phyloP scores from a whole-genome alignment of 148 eudicot genomes.

The Vaccinium vitisidaea region DNA sequence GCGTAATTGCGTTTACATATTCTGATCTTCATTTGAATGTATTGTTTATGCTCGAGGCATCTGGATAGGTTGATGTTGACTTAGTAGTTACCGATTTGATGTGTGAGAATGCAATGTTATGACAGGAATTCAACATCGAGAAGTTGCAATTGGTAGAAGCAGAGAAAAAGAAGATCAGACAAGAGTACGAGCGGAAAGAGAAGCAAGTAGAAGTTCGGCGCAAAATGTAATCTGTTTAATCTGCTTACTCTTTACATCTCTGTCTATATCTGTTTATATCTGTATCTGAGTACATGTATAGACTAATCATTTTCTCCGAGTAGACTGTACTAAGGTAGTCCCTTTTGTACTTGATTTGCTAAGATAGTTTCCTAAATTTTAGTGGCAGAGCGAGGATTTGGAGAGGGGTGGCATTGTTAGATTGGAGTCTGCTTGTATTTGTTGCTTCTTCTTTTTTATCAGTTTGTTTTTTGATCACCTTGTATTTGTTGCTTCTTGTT shows the following conservation, averaged over 20 bases:
- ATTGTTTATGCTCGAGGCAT: neutral
- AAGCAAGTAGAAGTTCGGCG: constrained; percentile 73
- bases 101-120: neutral
- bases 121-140: constrained; percentile 84
- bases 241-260: neutral
- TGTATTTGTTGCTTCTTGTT: no score
- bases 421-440: no score
- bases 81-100: neutral
- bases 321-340: neutral
- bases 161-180: constrained; percentile 90
- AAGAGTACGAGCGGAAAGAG: constrained; percentile 84
- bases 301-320: neutral
- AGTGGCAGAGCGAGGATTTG: no score
- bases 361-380: neutral
- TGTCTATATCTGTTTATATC: neutral
- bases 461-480: no score
- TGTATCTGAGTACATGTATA: neutral
- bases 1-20: neutral
- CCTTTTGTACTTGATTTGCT: neutral
- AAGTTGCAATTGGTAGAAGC: constrained; percentile 88
- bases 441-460: no score
- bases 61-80: neutral
- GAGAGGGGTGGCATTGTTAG: no score
- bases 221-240: constrained; percentile 54
- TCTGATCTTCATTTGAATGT: neutral